Evolutionary conservation across 768 basidiomycete genomes (phyloP).

Genomic region (Lactarius hengduanensis): DNA sequence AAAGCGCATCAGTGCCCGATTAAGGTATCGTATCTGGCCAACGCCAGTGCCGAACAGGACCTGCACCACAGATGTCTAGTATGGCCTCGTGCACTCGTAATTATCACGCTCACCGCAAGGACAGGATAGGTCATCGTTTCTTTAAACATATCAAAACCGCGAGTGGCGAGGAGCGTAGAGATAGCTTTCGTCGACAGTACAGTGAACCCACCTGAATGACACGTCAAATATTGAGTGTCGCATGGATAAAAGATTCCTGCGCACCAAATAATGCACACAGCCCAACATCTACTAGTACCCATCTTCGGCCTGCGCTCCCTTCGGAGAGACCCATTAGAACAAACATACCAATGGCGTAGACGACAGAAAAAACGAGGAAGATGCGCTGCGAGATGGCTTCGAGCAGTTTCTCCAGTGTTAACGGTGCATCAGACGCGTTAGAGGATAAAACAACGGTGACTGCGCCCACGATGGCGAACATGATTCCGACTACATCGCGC

Average conservation of each 20-base stretch:
- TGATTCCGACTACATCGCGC: slow-evolving; percentile 77
- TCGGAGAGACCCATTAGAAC: slow-evolving; percentile 68
- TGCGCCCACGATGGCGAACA: slow-evolving; percentile 82
- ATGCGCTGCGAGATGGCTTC: slow-evolving; percentile 64
- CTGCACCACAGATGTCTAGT: slow-evolving; percentile 37
- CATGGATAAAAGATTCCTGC: slow-evolving; percentile 25
- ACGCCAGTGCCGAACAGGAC: slow-evolving; percentile 71
- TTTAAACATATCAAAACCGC: slow-evolving; percentile 74
- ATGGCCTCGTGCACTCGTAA: neutral
- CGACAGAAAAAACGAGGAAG: slow-evolving; percentile 72
- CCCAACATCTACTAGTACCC: slow-evolving; percentile 84
- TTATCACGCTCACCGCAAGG: slow-evolving; percentile 52
- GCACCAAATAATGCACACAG: slow-evolving; percentile 82
- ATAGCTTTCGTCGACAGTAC: slow-evolving; percentile 92
- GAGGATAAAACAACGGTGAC: slow-evolving; percentile 88
- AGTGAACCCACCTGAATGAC: slow-evolving; percentile 72
- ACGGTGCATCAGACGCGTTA: slow-evolving; percentile 64
- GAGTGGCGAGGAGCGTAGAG: slow-evolving; percentile 77
- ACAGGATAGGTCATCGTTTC: slow-evolving; percentile 84
- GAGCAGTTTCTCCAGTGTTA: slow-evolving; percentile 67
- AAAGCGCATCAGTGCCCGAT: slow-evolving; percentile 87
- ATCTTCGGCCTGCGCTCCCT: slow-evolving; percentile 55
- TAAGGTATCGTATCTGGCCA: slow-evolving; percentile 82
- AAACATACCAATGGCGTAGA: slow-evolving; percentile 57
- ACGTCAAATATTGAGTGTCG: neutral